Percentiles rank a stretch among this genome's conserved stretches.
Conservation (phyloP, 371 early-diverging fungal species). For the Mortierella sp. region DNA sequence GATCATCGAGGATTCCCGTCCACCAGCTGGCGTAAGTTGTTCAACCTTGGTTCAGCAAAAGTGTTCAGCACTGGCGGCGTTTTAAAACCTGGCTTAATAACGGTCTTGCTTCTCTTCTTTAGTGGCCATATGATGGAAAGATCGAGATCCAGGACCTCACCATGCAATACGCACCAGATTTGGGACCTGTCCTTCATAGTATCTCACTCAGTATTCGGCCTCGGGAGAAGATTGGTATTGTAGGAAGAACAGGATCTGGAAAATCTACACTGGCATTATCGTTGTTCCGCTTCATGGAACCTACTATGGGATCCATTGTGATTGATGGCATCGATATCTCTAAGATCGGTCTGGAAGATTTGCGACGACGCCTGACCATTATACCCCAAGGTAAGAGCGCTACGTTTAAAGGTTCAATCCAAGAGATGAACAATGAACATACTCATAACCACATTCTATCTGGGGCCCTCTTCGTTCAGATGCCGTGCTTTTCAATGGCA, state of each 20-base stretch:
- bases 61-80: too few relatives aligned
- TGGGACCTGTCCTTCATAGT: slow-evolving; percentile 67
- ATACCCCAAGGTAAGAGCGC: slow-evolving; percentile 72
- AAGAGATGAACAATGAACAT: too few relatives aligned
- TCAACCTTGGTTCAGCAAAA: background rate
- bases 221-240: slow-evolving; percentile 70
- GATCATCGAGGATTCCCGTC: slow-evolving; percentile 59
- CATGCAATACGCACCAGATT: slow-evolving; percentile 69
- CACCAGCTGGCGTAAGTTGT: slow-evolving; percentile 56
- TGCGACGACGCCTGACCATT: slow-evolving; percentile 73
- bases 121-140: slow-evolving; percentile 74
- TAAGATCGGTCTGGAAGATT: slow-evolving; percentile 69
- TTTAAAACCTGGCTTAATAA: too few relatives aligned
- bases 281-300: slow-evolving; percentile 77
- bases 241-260: slow-evolving; percentile 72
- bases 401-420: too few relatives aligned
- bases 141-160: slow-evolving; percentile 68
- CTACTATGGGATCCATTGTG: slow-evolving; percentile 66
- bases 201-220: slow-evolving; percentile 64
- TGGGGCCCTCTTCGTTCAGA: slow-evolving; percentile 40
- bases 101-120: background rate
- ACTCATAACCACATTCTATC: background rate
- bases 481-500: slow-evolving; percentile 73
- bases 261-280: slow-evolving; percentile 76
- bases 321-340: slow-evolving; percentile 79